Base-by-base conservation (phyloP, 1,284 basidiomycete species). In the Rhizopogon parksii region DNA sequence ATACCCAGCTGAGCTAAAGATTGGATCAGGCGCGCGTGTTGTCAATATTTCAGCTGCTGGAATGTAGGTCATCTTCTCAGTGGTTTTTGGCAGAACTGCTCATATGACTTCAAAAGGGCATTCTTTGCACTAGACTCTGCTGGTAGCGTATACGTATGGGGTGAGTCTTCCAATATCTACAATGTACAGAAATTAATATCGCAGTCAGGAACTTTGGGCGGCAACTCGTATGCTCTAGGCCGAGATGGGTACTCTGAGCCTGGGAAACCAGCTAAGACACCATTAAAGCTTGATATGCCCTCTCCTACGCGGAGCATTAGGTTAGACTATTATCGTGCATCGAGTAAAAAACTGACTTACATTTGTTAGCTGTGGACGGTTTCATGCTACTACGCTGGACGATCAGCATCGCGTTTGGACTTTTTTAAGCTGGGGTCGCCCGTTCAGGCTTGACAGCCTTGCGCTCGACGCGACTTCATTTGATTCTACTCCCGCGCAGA, bases 81-180 rank as follows among this genome's bases (percentile, higher is more conserved):
- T 21, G 51, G 32, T 36, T 32, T 19, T 30, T 45, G 45, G 49
- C 36, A 42, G 46, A 17, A 7, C 42, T 25, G 39, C 52, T 56
- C 36, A 52, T 50, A 19, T 37, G 34, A 52, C 7, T 39, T 4
- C n/a, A 5, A 30, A 52, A 89, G 87, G 88, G 88, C 83, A 34
- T 90, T 89, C 64, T 82, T 88, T 61, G 87, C 86, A 2, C 66
- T 91, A 40, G 88, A 91, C 65, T 83, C 83, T 2, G 69, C 78
- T 47, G 91, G 91, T 7, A 69, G 71, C 32, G 70, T 93, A 8
- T 80, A 85, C 67, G 88, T 88, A n/a, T 94, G 91, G 90, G 91
- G 91, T 88, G 63, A 55, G 71, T 34, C 4, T 15, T 21, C 14
- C 12, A 7, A 32, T 19, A 32, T 19, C 4, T 34, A 4, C 12